Base-by-base conservation (phyloP, 805 yeast species). In the Wickerhamomyces strasburgensis region DNA sequence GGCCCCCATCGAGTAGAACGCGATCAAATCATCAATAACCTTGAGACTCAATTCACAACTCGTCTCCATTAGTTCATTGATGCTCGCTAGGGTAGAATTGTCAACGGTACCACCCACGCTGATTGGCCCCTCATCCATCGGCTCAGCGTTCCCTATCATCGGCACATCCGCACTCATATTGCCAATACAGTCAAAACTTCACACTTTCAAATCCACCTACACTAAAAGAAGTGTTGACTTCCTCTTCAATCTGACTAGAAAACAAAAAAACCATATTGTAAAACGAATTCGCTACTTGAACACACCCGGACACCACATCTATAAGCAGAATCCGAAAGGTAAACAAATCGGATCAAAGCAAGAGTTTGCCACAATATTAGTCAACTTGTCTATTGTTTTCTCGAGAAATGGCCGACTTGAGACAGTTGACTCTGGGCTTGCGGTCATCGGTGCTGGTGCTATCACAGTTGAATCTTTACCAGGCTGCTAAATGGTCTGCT, bases 401-500 rank as follows among this genome's bases (percentile, higher is more conserved):
- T 21, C 11, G 25, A 7, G 11, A 21, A 21, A 21, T 21, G 25
- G 25, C 25, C 10, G 25, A 21, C 25, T 21, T 21, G 11, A 21
- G 11, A 21, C 7, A 11, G 11, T 21, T 21, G 25, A 21, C 25
- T 7, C 7, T 8, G 10, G 10, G 7, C 11, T 21, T 21, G 11
- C 52, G 70, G 16, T 57, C 54, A 28, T 70, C 83, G 2, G 61
- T 68, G 5, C 43, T 46, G 18, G 62, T 65, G 4, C 63, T 86
- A 14, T 57, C 75, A 1, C 72, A 73, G 24, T 63, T 85, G 42
- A 76, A 83, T 40, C 65, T 87, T 10, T 69, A 70, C 50, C 78
- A 77, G 35, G 79, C 88, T 0, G 76, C 95, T 4, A 85, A 85
- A 63, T 88, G 95, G 95, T 69, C 79, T 1, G 79, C 86, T 3